Evolutionary conservation across 371 early-diverging fungal genomes (phyloP), one percentile per base, ranked within the genome.

Genomic region (Mucor irregularis): DNA sequence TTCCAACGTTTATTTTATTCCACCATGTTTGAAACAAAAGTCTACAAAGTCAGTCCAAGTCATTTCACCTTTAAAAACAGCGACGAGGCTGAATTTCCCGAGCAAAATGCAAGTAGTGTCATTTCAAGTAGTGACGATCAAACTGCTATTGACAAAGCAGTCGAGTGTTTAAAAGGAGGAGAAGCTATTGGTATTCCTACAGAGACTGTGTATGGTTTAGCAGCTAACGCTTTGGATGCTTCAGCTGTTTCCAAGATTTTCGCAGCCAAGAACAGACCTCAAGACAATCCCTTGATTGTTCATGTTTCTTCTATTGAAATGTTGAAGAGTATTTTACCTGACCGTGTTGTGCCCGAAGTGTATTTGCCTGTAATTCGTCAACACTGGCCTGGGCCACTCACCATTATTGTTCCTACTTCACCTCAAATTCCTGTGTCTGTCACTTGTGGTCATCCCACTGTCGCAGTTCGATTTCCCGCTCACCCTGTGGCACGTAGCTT

Each of bases 171-270:
- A 14, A 49, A 50, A 22, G 48, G 55, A 22, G 84, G 80, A 28
- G 76, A 87, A 34, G 74, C 85, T 8, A 91, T 99, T 7, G 98
- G 93, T 9, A 92, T 99, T 38, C 99, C 99, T 8, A 99, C 99
- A 11, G 99, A 99, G 69, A 99, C 99, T 0, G 99, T 99, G 2
- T 99, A 99, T 71, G 99, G 99, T 0, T 81, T 99, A 22, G 99
- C 95, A 1, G 95, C 97, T 49, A 91, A 93, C 65, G 98, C 98
- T 0, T 76, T 94, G 14, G 69, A 82, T 35, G 71, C 81, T 1
- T 51, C 61, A 5, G 92, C 96, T 6, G 92, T 98, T 8, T 53
- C 72, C 44, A 82, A 84, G 52, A 97, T 99, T 54, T 99, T 88
- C 76, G 68, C 63, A 7, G 93, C 95, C 61, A 99, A 99, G 76